Evolutionary conservation across 2,329 filamentous ascomycete species (phyloP).

Genomic region (Ceratocystis diversiconidia): DNA sequence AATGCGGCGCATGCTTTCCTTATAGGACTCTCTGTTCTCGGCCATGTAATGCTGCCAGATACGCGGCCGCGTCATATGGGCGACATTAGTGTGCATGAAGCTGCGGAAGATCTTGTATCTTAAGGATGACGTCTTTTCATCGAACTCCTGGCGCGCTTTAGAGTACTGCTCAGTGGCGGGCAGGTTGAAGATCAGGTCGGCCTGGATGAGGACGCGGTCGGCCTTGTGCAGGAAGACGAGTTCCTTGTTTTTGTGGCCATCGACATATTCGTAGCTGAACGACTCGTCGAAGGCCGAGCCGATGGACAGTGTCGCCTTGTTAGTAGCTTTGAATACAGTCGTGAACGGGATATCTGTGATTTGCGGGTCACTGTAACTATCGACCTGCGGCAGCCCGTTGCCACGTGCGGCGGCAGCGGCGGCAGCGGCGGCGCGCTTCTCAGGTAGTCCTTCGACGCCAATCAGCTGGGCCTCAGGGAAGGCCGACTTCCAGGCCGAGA

Average conservation of each 20-base stretch:
- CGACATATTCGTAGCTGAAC: conserved; percentile 75
- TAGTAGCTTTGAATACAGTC: conserved; percentile 50
- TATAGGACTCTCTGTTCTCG: conserved; percentile 52
- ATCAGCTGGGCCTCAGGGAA: conserved; percentile 70
- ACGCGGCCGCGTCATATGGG: conserved; percentile 50
- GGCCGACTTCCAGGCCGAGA: conserved; percentile 68
- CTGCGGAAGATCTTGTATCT: conserved; percentile 33
- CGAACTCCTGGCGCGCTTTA: conserved; percentile 26
- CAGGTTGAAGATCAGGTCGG: conserved; percentile 84
- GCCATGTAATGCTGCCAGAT: conserved; percentile 58
- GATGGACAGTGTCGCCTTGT: conserved; percentile 39
- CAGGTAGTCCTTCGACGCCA: conserved; percentile 66
- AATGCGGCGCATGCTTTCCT: conserved; percentile 54
- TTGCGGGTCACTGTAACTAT: conserved; percentile 19
- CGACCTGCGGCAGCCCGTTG: conserved; percentile 27
- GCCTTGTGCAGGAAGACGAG: conserved; percentile 76
- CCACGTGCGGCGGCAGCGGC: conserved; percentile 26
- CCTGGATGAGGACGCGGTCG: conserved; percentile 66
- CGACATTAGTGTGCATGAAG: conserved; percentile 40
- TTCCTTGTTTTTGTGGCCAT: conserved; percentile 70
- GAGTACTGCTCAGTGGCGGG: conserved; percentile 78
- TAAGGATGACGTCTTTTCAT: conserved; percentile 20
- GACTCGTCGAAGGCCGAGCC: conserved; percentile 70
- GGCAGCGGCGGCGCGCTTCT: conserved; percentile 54
- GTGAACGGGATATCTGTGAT: conserved; percentile 44